Base-by-base conservation (phyloP, 805 yeast genomes). In the Nematodospora valgi region DNA sequence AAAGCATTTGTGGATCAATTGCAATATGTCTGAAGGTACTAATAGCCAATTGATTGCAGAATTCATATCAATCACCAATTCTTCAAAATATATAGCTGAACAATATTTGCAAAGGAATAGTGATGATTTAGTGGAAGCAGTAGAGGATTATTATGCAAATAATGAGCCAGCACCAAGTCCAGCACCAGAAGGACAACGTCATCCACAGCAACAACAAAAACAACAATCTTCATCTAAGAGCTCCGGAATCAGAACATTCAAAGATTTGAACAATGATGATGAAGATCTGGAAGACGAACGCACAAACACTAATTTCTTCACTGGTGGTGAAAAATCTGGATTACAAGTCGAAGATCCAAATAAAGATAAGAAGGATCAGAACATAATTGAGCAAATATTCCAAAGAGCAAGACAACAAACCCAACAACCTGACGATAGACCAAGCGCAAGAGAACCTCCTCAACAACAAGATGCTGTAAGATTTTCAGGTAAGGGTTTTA, bases 341-440 rank as follows among this genome's bases (percentile, higher is more conserved):
- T 64, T 85, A 44, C 84, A 82, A 54, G 89, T 85, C 14, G 86
- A 86, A 47, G 84, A 84, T 50, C 93, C 93, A 16, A 68, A 68
- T 44, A 58, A 65, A 39, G 59, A 59, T 27, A 49, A 49, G 23
- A 24, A 30, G 53, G 42, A 59, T 70, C 30, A 62, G 12, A 28
- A 65, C 48, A 70, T 65, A 24, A 63, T 84, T 39, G 82, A 78
- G 43, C 81, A 80, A 51, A 88, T 89, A 4, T 76, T 79, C 51
- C 70, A 72, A 44, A 74, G 77, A 32, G 86, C 82, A 5, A 68
- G 70, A 34, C 69, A 74, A 40, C 78, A 53, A 47, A 60, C 46
- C 69, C 59, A 45, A 28, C 64, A 52, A 45, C 56, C 56, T 20
- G 68, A 49, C 41, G 70, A 53, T 45, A 57, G 60, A 43, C 60